These are phyloP conservation scores for Anisodus acutangulus DNA, from an alignment of 257 asterid species.

Conservation along the genomic window DNA sequence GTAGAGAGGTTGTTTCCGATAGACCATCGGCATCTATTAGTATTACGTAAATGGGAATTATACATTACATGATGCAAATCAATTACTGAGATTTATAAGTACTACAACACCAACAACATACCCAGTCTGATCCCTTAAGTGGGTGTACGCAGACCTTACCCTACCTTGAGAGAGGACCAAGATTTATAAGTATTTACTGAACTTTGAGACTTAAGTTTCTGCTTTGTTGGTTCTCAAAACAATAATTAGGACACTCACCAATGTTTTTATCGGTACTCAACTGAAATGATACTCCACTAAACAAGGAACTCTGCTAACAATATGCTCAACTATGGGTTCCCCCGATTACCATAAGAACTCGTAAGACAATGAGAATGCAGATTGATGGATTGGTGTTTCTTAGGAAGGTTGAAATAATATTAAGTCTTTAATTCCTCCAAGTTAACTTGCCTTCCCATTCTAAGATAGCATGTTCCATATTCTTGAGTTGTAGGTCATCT, in stretches of 20 bases:
- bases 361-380: not conserved
- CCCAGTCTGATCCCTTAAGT: no score
- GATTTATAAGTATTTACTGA: not conserved
- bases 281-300: not conserved
- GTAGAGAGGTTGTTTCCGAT: no score
- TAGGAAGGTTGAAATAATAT: not conserved
- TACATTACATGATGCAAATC: not conserved
- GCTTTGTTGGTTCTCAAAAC: not conserved
- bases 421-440: not conserved
- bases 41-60: not conserved
- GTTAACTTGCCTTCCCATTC: not conserved
- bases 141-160: no score
- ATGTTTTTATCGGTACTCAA: not conserved
- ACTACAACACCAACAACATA: no score
- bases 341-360: not conserved
- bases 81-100: not conserved
- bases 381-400: not conserved
- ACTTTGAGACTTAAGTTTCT: not conserved
- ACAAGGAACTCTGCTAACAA: not conserved
- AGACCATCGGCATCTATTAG: no score
- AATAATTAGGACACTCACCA: not conserved
- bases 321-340: not conserved
- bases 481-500: not conserved
- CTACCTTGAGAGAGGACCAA: no score
- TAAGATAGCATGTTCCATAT: not conserved